phyloP scores from a whole-genome alignment of 176 grass and related monocot genomes.

The Miscanthus lutarioriparius region DNA sequence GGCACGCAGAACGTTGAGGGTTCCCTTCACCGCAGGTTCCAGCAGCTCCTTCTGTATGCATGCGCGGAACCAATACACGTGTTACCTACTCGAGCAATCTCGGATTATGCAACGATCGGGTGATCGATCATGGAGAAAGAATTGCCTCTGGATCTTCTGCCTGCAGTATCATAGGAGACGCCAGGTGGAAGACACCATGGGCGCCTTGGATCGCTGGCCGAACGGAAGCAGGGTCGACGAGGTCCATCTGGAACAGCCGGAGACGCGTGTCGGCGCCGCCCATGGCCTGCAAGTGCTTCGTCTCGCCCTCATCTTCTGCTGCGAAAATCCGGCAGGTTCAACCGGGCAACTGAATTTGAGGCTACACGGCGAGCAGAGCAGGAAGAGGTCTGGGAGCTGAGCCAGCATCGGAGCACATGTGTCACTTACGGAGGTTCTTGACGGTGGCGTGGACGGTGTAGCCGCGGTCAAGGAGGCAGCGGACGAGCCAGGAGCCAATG shows the following conservation, averaged over 20 bases:
- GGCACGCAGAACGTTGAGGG: conserved; percentile 58
- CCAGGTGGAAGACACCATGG: conserved; percentile 65
- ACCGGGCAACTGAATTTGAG: background rate
- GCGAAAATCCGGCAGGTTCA: background rate
- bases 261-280: conserved; percentile 45
- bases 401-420: background rate
- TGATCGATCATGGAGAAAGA: background rate
- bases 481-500: conserved; percentile 84
- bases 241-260: conserved; percentile 62
- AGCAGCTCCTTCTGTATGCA: conserved; percentile 51
- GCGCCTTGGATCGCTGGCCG: conserved; percentile 43
- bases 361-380: background rate
- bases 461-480: conserved; percentile 60
- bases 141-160: conserved; percentile 48
- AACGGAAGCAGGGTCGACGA: conserved; percentile 45
- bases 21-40: conserved; percentile 56
- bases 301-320: conserved; percentile 62
- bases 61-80: background rate
- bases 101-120: background rate
- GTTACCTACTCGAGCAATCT: background rate
- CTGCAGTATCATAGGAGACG: conserved; percentile 37
- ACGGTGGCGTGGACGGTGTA: conserved; percentile 85
- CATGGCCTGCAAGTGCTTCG: conserved; percentile 56
- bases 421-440: conserved; percentile 51
- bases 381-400: background rate